A percentile compares a stretch with the other conserved stretches of the same genome.
These are phyloP conservation scores for Termitomyces bulborhizus DNA, from an alignment of 768 basidiomycete genomes.

Conservation along the genomic window DNA sequence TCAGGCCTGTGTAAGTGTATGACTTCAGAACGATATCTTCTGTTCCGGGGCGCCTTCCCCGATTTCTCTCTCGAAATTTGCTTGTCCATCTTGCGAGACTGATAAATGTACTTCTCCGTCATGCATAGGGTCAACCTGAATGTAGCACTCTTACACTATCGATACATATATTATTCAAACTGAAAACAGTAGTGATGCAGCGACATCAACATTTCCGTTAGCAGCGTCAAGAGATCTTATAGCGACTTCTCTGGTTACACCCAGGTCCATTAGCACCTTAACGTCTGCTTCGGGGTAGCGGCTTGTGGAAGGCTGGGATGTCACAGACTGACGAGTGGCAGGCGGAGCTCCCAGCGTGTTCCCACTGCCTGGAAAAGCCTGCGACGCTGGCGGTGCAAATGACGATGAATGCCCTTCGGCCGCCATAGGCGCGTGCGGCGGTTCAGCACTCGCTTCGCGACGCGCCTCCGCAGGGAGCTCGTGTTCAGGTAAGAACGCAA, in stretches of 20 bases:
- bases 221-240: constrained; percentile 71
- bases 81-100: not conserved
- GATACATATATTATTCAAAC: constrained; percentile 13
- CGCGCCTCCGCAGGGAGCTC: constrained; percentile 84
- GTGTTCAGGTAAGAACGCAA: constrained; percentile 88
- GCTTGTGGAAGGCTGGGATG: constrained; percentile 19
- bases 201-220: constrained; percentile 82
- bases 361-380: constrained; percentile 66
- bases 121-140: not conserved
- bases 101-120: not conserved
- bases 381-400: not conserved
- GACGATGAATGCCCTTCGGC: constrained; percentile 15
- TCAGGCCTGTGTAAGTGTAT: too few relatives aligned
- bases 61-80: too few relatives aligned
- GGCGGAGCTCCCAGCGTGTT: constrained; percentile 49
- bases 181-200: constrained; percentile 81
- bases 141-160: constrained; percentile 15
- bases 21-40: too few relatives aligned
- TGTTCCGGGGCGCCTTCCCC: too few relatives aligned
- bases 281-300: constrained; percentile 58
- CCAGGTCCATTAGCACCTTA: constrained; percentile 64
- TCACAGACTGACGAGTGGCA: constrained; percentile 15
- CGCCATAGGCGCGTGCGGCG: constrained; percentile 13
- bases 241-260: constrained; percentile 72
- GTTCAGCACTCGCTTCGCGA: constrained; percentile 17